Evolutionary conservation across 2,329 filamentous ascomycete genomes (phyloP).

Genomic region (Dryadomyces quercivorus): DNA sequence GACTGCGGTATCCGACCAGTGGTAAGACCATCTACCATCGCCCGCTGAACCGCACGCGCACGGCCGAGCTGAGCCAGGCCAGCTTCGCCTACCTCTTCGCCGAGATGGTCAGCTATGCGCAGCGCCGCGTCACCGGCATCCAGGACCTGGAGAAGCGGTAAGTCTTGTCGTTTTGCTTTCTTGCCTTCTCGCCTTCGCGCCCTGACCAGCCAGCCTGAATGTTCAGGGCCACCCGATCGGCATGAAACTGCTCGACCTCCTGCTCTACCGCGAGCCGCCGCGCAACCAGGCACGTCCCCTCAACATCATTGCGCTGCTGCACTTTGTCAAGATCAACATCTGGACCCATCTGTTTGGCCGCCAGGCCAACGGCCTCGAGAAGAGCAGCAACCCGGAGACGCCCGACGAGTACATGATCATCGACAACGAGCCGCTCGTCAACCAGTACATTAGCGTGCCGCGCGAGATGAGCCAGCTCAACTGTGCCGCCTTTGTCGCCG

Average conservation of each 20-base stretch:
- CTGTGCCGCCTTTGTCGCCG: conserved; percentile 89
- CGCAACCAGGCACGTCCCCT: conserved; percentile 67
- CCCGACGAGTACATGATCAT: conserved; percentile 98
- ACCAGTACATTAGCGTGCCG: conserved; percentile 84
- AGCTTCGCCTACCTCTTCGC: conserved; percentile 94
- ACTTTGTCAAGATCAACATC: conserved; percentile 86
- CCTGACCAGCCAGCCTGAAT: conserved; percentile 55
- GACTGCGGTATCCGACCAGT: conserved; percentile 78
- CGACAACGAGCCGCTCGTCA: conserved; percentile 94
- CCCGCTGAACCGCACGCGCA: conserved; percentile 80
- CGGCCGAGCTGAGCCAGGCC: conserved; percentile 78
- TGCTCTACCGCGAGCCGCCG: conserved; percentile 69
- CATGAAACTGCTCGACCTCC: conserved; percentile 85
- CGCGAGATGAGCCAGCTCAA: conserved; percentile 95
- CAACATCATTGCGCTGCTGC: conserved; percentile 79
- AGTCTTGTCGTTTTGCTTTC: too few relatives aligned
- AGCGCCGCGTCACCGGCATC: conserved; percentile 79
- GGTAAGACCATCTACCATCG: conserved; percentile 98
- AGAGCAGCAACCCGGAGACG: conserved; percentile 67
- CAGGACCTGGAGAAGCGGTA: conserved; percentile 87
- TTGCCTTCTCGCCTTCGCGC: neutral
- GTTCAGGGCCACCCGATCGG: conserved; percentile 87
- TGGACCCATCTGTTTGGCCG: conserved; percentile 90
- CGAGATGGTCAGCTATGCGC: conserved; percentile 94
- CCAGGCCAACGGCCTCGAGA: conserved; percentile 85